Percentiles rank a stretch among this genome's conserved stretches.
These are phyloP conservation scores for Diaporthe aspalathi DNA, from an alignment of 2,329 filamentous ascomycete genomes.

Conservation along the genomic window DNA sequence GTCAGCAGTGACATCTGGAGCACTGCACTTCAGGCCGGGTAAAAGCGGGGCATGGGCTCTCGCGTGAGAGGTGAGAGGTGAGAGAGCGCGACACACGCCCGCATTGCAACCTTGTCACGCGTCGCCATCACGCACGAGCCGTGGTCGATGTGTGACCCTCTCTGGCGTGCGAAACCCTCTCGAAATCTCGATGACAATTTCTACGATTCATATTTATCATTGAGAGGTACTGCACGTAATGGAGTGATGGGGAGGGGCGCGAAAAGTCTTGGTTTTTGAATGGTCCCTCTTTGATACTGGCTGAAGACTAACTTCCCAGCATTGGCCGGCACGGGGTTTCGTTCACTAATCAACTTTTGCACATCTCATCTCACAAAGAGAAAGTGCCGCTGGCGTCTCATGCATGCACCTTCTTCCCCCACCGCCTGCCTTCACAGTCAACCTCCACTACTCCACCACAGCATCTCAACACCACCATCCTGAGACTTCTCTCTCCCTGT, in stretches of 20 bases:
- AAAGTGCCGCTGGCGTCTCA: slow-evolving; percentile 19
- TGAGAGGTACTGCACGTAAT: background rate
- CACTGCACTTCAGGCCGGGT: background rate
- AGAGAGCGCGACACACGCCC: slow-evolving; percentile 31
- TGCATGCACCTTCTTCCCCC: slow-evolving; percentile 25
- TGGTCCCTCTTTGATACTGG: slow-evolving; percentile 7
- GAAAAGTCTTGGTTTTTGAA: background rate
- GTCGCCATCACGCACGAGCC: slow-evolving; percentile 35
- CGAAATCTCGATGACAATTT: slow-evolving; percentile 9
- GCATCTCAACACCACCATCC: background rate
- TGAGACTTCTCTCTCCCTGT: background rate
- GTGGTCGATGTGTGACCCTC: slow-evolving; percentile 34
- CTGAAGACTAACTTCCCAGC: background rate
- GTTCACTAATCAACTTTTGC: background rate
- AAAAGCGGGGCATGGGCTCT: slow-evolving; percentile 12
- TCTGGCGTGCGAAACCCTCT: background rate
- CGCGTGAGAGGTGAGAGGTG: slow-evolving; percentile 35
- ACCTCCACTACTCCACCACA: background rate
- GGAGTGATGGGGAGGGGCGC: background rate
- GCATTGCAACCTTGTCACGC: slow-evolving; percentile 35
- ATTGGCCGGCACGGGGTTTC: background rate
- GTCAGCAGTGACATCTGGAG: no score
- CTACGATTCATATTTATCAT: slow-evolving; percentile 31
- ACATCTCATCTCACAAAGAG: slow-evolving; percentile 18
- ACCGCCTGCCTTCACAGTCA: slow-evolving; percentile 6